A percentile compares a stretch with the other conserved stretches of the same genome.
phyloP scores from a whole-genome alignment of 2,329 filamentous ascomycete species.

The Cladophialophora carrionii region DNA sequence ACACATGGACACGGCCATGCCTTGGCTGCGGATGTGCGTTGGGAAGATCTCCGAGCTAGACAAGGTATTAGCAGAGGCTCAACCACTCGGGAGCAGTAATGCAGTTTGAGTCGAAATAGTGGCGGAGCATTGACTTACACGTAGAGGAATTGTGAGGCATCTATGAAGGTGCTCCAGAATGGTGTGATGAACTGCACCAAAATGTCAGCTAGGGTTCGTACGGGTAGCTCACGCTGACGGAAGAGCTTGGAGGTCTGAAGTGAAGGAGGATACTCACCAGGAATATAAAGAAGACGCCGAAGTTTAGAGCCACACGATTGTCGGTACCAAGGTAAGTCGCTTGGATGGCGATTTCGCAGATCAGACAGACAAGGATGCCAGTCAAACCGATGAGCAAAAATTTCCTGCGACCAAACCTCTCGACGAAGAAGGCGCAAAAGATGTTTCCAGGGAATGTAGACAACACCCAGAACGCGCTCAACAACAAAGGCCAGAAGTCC shows the following conservation, averaged over 20 bases:
- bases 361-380: constrained; percentile 48
- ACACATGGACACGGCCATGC: constrained; percentile 34
- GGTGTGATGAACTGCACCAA: constrained; percentile 27
- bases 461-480: constrained; percentile 52
- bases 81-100: too few species aligned
- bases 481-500: constrained; percentile 48
- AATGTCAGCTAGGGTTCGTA: background rate
- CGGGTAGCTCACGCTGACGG: background rate
- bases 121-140: constrained; percentile 48
- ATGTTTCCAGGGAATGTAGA: constrained; percentile 48
- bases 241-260: background rate
- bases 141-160: constrained; percentile 55
- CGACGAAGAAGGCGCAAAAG: constrained; percentile 48
- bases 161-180: constrained; percentile 41
- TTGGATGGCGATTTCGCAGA: constrained; percentile 46
- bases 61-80: background rate
- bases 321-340: constrained; percentile 44
- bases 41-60: constrained; percentile 39
- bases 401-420: constrained; percentile 40
- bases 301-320: constrained; percentile 44
- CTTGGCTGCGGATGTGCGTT: constrained; percentile 33
- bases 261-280: constrained; percentile 42
- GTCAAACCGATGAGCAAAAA: constrained; percentile 48
- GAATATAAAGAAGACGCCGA: constrained; percentile 49
- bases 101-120: too few species aligned